Base-by-base conservation (phyloP, 2,329 filamentous ascomycete species). In the Cladosporium austrohemisphaericum region DNA sequence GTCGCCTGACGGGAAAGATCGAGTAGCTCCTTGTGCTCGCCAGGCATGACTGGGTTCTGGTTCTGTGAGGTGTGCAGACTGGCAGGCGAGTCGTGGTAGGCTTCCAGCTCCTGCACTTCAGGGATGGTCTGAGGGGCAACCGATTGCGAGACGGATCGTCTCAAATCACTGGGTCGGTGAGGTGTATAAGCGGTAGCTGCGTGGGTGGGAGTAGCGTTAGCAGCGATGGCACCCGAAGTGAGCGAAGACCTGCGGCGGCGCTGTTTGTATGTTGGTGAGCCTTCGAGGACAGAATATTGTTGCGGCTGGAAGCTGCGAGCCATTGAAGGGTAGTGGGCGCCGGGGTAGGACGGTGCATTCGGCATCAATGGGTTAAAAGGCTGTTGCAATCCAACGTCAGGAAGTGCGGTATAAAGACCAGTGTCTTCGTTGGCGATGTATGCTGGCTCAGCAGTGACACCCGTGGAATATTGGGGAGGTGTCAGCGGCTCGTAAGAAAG, bases 351-450 rank as follows among this genome's bases (percentile, higher is more conserved):
- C 11, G 90, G 90, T 14, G 90, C 90, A 37, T 96, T 77, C 67
- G 94, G 88, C 73, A 95, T 90, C 79, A 97, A 86, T 48, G 88
- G 85, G 66, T 92, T 89, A 65, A 95, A 83, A 11, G 81, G 81
- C 57, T 84, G 82, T 57, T 89, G 84, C 51, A 84, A 78, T 52
- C 88, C 77, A 64, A 94, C 84, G 63, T 97, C 92, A 9, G 92
- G 90, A 60, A 97, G 95, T 36, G 88, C 91, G 46, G 90, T 92
- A 78, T 96, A 97, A 40, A 97, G 78, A 52, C 91, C 91, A 37
- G 92, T 95, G 69, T 97, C 93, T 73, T 98, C 93, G 67, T 96
- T 96, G 55, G 92, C 89, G 68, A 98, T 95, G 74, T 97, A 98
- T 8, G 93, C 89, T 8, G 93, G 90, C 75, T 98, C 93, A 32